phyloP scores from a whole-genome alignment of 805 yeast genomes.

The Wickerhamiella nectarea region DNA sequence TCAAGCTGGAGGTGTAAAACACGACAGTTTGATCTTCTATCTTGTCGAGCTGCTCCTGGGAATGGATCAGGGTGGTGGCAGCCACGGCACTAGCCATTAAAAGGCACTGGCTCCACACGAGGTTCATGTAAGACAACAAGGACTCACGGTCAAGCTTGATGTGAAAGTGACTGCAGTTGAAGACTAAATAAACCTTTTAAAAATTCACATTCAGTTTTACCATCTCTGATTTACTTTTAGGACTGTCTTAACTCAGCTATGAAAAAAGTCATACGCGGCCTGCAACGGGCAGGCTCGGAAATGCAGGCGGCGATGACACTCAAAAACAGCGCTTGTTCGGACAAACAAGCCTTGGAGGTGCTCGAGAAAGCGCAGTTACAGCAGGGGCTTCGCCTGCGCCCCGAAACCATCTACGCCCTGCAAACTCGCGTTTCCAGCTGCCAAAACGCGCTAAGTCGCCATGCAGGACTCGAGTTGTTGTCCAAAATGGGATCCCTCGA shows the following conservation, averaged over 20 bases:
- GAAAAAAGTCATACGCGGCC: not conserved
- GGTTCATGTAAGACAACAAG: not conserved
- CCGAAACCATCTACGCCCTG: slow-evolving; percentile 6
- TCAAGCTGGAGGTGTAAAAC: not conserved
- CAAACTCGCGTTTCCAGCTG: slow-evolving; percentile 7
- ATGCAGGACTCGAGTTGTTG: slow-evolving; percentile 5
- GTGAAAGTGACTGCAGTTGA: too few relatives aligned
- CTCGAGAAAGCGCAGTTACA: not conserved
- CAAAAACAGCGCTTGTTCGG: slow-evolving; percentile 7
- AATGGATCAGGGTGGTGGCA: not conserved
- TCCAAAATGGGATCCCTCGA: slow-evolving; percentile 2
- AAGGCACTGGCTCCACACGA: not conserved
- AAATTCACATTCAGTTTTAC: too few relatives aligned
- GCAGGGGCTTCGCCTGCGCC: slow-evolving; percentile 1
- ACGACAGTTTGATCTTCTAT: not conserved
- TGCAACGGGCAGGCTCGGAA: slow-evolving; percentile 4
- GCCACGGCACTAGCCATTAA: not conserved
- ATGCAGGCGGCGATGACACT: slow-evolving; percentile 11
- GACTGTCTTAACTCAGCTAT: not conserved
- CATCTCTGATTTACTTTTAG: too few relatives aligned
- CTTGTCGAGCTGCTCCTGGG: not conserved
- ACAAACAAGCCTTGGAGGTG: slow-evolving; percentile 8
- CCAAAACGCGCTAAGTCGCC: slow-evolving; percentile 10
- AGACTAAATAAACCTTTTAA: too few relatives aligned
- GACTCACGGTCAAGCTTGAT: too few relatives aligned